phyloP scores from a whole-genome alignment of 768 basidiomycete species.

The Tulasnella sp. region DNA sequence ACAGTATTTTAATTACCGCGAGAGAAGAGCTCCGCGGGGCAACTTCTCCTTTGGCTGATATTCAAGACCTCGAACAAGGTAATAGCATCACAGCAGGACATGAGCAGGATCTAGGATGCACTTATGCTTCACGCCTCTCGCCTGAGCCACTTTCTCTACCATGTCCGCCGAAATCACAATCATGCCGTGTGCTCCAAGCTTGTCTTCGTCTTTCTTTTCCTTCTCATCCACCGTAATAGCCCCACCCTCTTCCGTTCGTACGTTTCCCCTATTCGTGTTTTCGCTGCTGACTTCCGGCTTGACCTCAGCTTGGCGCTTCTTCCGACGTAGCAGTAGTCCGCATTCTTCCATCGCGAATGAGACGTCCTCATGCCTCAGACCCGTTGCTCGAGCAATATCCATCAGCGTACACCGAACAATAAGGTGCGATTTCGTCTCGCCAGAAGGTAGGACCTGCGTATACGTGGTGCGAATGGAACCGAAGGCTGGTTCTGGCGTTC shows the following conservation, averaged over 20 bases:
- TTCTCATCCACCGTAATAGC: constrained; percentile 8
- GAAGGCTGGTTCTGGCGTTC: constrained; percentile 5
- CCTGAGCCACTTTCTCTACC: constrained; percentile 54
- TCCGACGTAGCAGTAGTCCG: constrained; percentile 52
- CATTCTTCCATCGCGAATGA: constrained; percentile 84
- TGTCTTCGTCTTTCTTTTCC: constrained; percentile 29
- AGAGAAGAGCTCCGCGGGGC: too few species aligned
- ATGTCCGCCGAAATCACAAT: constrained; percentile 53
- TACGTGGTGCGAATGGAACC: constrained; percentile 41
- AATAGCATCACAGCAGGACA: constrained; percentile 24
- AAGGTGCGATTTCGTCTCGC: constrained; percentile 60
- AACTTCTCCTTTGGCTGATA: too few species aligned
- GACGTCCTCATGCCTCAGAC: constrained; percentile 73
- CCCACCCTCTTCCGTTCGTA: neutral
- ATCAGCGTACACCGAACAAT: constrained; percentile 59
- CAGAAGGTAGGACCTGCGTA: constrained; percentile 49
- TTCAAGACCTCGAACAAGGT: too few species aligned
- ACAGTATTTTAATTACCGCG: too few species aligned
- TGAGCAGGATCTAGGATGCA: constrained; percentile 26
- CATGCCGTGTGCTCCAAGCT: constrained; percentile 33
- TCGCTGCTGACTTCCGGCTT: neutral
- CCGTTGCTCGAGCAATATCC: constrained; percentile 68
- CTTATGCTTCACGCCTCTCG: constrained; percentile 53
- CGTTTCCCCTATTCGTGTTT: neutral
- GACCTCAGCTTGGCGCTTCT: constrained; percentile 14